Conservation (phyloP, 139 green algal genomes). For the Prasinococcaceae sp. region DNA sequence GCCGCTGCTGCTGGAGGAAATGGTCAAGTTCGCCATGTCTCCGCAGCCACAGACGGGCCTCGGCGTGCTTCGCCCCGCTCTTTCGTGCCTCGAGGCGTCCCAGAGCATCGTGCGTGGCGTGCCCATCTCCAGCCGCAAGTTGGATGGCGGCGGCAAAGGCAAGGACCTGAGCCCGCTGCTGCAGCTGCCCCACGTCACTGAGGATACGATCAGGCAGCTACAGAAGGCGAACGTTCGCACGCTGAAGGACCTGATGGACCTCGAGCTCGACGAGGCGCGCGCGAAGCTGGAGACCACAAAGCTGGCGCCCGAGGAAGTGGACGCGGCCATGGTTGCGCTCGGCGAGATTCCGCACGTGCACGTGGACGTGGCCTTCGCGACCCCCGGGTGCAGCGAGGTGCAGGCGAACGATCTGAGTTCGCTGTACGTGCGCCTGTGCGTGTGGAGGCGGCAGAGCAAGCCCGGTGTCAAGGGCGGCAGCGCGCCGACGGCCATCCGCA, state of each 20-base stretch:
- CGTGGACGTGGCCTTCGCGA: too few relatives aligned
- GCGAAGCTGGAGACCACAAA: too few relatives aligned
- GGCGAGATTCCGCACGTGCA: too few relatives aligned
- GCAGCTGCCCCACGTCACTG: slow-evolving; percentile 27
- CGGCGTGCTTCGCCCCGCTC: neutral
- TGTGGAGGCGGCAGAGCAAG: too few relatives aligned
- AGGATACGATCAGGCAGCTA: slow-evolving; percentile 21
- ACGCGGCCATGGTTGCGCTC: too few relatives aligned
- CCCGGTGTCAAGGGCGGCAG: too few relatives aligned
- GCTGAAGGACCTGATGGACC: slow-evolving; percentile 17
- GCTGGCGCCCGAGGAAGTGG: too few relatives aligned
- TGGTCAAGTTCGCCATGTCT: slow-evolving; percentile 1
- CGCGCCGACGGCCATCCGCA: too few relatives aligned
- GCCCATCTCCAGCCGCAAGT: neutral
- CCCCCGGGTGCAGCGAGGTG: too few relatives aligned
- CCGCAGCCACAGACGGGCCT: neutral
- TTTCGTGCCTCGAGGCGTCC: neutral
- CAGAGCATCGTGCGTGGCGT: neutral
- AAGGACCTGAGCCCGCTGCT: slow-evolving; percentile 5
- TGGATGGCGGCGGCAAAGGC: neutral
- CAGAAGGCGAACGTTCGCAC: slow-evolving; percentile 14
- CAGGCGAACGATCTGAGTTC: too few relatives aligned
- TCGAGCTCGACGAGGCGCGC: neutral
- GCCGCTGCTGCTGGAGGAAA: slow-evolving; percentile 5
- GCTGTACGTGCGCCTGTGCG: too few relatives aligned